Evolutionary conservation across 2,329 filamentous ascomycete species (phyloP).

Genomic region (Fusarium albidum): DNA sequence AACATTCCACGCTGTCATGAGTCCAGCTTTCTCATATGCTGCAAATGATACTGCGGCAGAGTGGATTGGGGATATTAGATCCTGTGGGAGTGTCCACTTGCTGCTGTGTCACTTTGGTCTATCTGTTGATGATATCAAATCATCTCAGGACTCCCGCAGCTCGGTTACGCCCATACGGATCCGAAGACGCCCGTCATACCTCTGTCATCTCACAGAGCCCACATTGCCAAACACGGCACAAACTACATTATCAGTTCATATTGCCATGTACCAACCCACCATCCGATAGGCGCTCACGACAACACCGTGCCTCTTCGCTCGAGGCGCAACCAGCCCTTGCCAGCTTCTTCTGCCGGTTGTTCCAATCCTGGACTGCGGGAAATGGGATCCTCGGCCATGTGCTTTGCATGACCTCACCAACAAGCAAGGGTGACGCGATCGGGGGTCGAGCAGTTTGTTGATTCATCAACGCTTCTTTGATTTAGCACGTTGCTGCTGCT

Average conservation of each 20-base stretch:
- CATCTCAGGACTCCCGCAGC: slow-evolving; percentile 11
- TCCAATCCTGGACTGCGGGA: slow-evolving; percentile 3
- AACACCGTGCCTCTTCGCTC: not conserved
- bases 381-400: slow-evolving; percentile 23
- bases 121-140: slow-evolving; percentile 17
- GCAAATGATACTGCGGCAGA: not conserved
- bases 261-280: not conserved
- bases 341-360: slow-evolving; percentile 5
- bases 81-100: not conserved
- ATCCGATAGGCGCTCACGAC: not conserved
- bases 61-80: slow-evolving; percentile 3
- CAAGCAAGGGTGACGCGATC: slow-evolving; percentile 21
- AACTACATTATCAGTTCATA: slow-evolving; percentile 8
- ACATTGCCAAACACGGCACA: slow-evolving; percentile 1
- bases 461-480: slow-evolving; percentile 4
- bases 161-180: slow-evolving; percentile 25
- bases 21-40: not conserved
- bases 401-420: slow-evolving; percentile 8
- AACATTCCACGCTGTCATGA: too few relatives aligned
- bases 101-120: not conserved
- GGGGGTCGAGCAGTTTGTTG: slow-evolving; percentile 17
- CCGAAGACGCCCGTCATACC: slow-evolving; percentile 28
- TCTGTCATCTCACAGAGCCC: slow-evolving; percentile 31
- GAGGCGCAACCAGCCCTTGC: slow-evolving; percentile 9
- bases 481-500: slow-evolving; percentile 17